Percentiles rank a stretch among this genome's conserved stretches.
phyloP scores from a whole-genome alignment of 306 rosid species.

The Cucurbita argyrosperma region DNA sequence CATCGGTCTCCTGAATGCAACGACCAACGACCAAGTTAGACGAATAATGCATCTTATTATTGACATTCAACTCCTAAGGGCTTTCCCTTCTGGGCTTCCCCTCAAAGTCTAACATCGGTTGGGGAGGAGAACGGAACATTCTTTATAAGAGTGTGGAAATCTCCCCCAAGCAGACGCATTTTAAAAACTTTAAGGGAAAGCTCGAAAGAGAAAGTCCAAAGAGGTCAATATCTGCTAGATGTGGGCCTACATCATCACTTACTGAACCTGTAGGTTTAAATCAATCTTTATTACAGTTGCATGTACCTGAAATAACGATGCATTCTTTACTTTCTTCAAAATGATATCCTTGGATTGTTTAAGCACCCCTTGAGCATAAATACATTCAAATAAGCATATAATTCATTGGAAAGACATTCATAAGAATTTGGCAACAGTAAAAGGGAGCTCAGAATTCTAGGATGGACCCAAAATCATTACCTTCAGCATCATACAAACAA shows the following conservation, averaged over 20 bases:
- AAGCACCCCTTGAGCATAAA: conserved; percentile 44
- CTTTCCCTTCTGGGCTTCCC: no score
- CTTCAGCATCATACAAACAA: conserved; percentile 74
- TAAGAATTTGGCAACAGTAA: conserved; percentile 1
- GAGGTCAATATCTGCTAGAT: no score
- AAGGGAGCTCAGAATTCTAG: conserved; percentile 5
- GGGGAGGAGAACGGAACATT: no score
- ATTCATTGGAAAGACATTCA: background rate
- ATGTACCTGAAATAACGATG: conserved; percentile 34
- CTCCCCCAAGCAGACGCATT: no score
- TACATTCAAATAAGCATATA: conserved; percentile 1
- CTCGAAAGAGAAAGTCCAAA: no score
- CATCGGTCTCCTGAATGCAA: conserved; percentile 28
- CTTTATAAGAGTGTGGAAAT: no score
- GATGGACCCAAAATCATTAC: conserved; percentile 22
- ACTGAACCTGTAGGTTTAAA: background rate
- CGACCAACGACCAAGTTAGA: conserved; percentile 16
- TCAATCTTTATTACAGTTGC: background rate
- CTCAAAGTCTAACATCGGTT: no score
- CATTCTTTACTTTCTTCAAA: conserved; percentile 33
- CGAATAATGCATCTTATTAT: background rate
- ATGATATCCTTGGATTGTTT: conserved; percentile 50
- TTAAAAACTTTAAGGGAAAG: no score
- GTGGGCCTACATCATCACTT: background rate
- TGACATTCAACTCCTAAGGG: background rate